These are phyloP conservation scores for Sarocladium brachiariae DNA, from an alignment of 2,329 filamentous ascomycete genomes.

Conservation along the genomic window DNA sequence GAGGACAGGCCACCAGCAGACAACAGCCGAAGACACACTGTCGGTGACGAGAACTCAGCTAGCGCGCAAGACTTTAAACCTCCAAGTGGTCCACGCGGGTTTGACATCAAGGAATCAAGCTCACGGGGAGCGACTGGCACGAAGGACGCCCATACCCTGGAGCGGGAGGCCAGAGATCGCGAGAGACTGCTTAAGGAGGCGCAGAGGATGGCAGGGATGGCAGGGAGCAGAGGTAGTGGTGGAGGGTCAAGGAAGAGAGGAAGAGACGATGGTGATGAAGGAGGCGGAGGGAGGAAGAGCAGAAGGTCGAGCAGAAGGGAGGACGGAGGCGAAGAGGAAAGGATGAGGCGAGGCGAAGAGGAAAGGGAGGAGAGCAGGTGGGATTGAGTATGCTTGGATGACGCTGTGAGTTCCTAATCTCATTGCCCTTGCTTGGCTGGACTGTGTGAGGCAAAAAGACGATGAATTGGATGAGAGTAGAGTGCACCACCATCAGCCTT, in stretches of 20 bases:
- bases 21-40: constrained; percentile 26
- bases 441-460: too few relatives aligned
- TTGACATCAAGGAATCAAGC: constrained; percentile 32
- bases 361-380: constrained; percentile 51
- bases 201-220: constrained; percentile 53
- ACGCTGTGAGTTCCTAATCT: background rate
- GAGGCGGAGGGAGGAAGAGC: constrained; percentile 32
- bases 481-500: background rate
- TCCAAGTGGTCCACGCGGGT: constrained; percentile 31
- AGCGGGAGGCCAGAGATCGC: constrained; percentile 60
- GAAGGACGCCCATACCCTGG: constrained; percentile 59
- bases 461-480: background rate
- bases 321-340: constrained; percentile 43
- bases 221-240: constrained; percentile 33
- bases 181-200: constrained; percentile 63
- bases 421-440: too few relatives aligned
- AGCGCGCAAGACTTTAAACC: constrained; percentile 18
- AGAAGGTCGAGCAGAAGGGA: constrained; percentile 38
- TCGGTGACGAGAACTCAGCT: constrained; percentile 12
- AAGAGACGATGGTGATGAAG: constrained; percentile 30
- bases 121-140: background rate
- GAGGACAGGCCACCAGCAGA: constrained; percentile 28
- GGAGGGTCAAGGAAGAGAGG: constrained; percentile 37
- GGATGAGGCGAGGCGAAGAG: constrained; percentile 48
- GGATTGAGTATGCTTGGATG: constrained; percentile 25